Evolutionary conservation across 2,329 filamentous ascomycete genomes (phyloP), one percentile per base, ranked within the genome.

Genomic region (Metarhizium album): DNA sequence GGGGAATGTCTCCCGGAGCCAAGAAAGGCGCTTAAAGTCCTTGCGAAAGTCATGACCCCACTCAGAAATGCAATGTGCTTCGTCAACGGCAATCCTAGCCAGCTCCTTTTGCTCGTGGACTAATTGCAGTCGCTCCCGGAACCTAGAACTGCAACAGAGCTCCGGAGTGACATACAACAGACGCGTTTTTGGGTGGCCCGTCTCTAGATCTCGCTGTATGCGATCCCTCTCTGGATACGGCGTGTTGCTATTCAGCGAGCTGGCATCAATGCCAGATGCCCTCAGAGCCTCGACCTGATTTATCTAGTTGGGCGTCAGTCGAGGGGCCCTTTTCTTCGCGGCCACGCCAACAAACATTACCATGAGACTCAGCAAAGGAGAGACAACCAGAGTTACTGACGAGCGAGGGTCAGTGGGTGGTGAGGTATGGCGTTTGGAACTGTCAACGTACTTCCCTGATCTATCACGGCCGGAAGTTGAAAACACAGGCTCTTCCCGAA

Each of bases 41-140:
- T 84, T 87, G n/a, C 91, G 85, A 64, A 97, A 97, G 66, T 97
- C 91, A 65, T 97, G 90, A 2, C 91, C 91, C 91, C 91, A 96
- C 82, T 96, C 90, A 23, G 88, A 95, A 58, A 97, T 95, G 66
- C 91, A 97, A 66, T 97, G 91, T 2, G 91, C 91, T 70, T 97
- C 91, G 62, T 97, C 91, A 52, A 97, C 83, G 46, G 87, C 91
- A 55, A 97, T 81, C 14, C 91, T 82, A 9, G 86, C 84, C n/a
- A 97, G 78, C 67, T 96, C 88, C 52, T 80, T 79, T 65, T 96
- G 90, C 52, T 81, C 73, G 62, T 96, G 74, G 14, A 96, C 84
- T 4, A 86, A 72, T 53, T 79, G 76, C 8, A 96, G 72, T 46
- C 83, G 80, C 53, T 82, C 79, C 38, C 90, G 85, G 66, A 97